Conservation (phyloP, 2,329 filamentous ascomycete species). For the Fusarium algeriense region DNA sequence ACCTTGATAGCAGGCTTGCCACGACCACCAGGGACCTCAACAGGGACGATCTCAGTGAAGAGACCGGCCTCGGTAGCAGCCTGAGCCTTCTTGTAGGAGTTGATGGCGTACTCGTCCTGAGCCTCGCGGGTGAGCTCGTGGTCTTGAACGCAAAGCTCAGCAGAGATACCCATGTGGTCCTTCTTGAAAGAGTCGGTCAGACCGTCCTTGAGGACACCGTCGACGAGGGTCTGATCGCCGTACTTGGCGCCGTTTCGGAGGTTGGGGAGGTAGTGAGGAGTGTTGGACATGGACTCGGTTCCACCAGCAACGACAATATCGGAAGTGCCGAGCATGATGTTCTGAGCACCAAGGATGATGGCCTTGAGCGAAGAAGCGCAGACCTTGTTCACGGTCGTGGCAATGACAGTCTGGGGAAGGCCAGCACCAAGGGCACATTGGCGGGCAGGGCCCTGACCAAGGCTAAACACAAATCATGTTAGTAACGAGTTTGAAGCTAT, state of each 20-base stretch:
- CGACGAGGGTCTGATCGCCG: slow-evolving; percentile 88
- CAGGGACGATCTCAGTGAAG: slow-evolving; percentile 90
- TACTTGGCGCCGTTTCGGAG: slow-evolving; percentile 92
- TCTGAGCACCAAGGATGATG: slow-evolving; percentile 93
- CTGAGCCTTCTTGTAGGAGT: slow-evolving; percentile 93
- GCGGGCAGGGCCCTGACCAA: slow-evolving; percentile 95
- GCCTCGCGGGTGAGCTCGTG: slow-evolving; percentile 84
- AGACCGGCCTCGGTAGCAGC: slow-evolving; percentile 83
- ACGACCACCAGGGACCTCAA: slow-evolving; percentile 88
- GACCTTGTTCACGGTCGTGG: slow-evolving; percentile 98
- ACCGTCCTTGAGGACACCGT: slow-evolving; percentile 94
- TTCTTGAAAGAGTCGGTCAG: slow-evolving; percentile 95
- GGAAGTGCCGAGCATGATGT: slow-evolving; percentile 96
- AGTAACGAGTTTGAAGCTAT: slow-evolving; percentile 15
- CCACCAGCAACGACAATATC: slow-evolving; percentile 94
- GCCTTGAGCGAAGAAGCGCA: slow-evolving; percentile 96
- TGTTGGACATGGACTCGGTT: slow-evolving; percentile 98
- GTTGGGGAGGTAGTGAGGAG: slow-evolving; percentile 92
- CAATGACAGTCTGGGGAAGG: slow-evolving; percentile 81
- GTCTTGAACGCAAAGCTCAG: slow-evolving; percentile 90
- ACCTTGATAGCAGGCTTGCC: slow-evolving; percentile 88
- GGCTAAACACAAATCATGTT: slow-evolving; percentile 61
- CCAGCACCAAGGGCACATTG: slow-evolving; percentile 94
- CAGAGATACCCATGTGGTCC: slow-evolving; percentile 96
- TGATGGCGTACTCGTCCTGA: slow-evolving; percentile 96